A percentile compares a stretch with the other conserved stretches of the same genome.
Conservation (phyloP, 768 basidiomycete species). For the Tephrocybe sp. region DNA sequence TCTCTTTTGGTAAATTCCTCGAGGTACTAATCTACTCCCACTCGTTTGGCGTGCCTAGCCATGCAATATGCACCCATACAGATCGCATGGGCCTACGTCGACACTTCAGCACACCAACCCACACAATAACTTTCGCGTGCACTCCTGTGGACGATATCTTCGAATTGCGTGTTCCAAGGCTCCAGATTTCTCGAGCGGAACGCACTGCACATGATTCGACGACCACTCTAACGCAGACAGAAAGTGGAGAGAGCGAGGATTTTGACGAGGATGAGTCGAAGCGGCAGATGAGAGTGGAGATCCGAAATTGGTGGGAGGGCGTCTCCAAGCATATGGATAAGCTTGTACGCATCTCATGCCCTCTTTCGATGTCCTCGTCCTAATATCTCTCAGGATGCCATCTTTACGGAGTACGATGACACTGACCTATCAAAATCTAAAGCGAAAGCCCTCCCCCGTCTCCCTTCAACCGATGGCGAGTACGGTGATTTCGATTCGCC, state of each 20-base stretch:
- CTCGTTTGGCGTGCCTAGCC: slow-evolving; percentile 29
- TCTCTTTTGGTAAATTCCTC: slow-evolving; percentile 58
- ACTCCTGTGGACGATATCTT: slow-evolving; percentile 54
- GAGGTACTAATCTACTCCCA: slow-evolving; percentile 54
- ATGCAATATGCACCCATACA: slow-evolving; percentile 51
- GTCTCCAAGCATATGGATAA: slow-evolving; percentile 60
- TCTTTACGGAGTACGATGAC: slow-evolving; percentile 28
- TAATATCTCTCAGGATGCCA: slow-evolving; percentile 39
- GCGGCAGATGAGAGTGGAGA: slow-evolving; percentile 54
- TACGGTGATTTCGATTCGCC: slow-evolving; percentile 33
- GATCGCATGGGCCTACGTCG: slow-evolving; percentile 41
- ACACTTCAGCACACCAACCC: slow-evolving; percentile 31
- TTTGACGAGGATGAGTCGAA: slow-evolving; percentile 40
- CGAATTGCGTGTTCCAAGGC: slow-evolving; percentile 58
- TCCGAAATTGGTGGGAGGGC: slow-evolving; percentile 67
- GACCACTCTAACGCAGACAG: neutral
- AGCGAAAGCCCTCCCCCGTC: slow-evolving; percentile 53
- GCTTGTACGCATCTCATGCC: slow-evolving; percentile 45
- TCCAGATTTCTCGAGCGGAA: slow-evolving; percentile 49
- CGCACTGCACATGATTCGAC: neutral
- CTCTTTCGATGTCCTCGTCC: neutral
- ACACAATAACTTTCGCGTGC: slow-evolving; percentile 44
- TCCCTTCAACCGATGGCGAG: slow-evolving; percentile 58
- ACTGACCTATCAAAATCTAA: slow-evolving; percentile 20
- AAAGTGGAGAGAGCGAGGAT: slow-evolving; percentile 1